These are phyloP conservation scores for Babesia bigemina DNA, from an alignment of 169 alveolate genomes.

Conservation along the genomic window DNA sequence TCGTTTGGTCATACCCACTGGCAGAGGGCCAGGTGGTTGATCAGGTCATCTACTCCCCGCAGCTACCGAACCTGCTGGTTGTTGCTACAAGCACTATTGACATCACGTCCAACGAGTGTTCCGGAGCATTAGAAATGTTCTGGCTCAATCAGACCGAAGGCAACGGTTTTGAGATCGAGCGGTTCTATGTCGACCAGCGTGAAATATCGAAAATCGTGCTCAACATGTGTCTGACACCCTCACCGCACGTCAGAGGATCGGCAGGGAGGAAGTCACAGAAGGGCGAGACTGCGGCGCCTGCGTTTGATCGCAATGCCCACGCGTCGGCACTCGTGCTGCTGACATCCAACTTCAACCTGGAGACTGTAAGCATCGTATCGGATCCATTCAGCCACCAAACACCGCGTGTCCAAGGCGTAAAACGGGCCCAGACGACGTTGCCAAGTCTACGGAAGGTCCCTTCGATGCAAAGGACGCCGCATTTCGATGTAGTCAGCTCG, in stretches of 20 bases:
- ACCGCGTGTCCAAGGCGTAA: constrained; percentile 4
- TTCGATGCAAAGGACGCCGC: neutral
- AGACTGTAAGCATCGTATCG: constrained; percentile 20
- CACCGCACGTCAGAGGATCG: neutral
- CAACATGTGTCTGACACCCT: constrained; percentile 45
- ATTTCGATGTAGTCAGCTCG: neutral
- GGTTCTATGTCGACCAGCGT: constrained; percentile 11
- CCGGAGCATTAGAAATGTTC: constrained; percentile 40
- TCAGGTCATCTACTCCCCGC: constrained; percentile 11
- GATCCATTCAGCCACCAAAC: neutral
- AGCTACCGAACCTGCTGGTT: constrained; percentile 27
- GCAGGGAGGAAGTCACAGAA: neutral
- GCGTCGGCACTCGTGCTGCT: constrained; percentile 34
- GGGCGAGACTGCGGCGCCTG: constrained; percentile 3
- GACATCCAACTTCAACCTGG: constrained; percentile 47
- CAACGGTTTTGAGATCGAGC: neutral
- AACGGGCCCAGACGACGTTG: neutral
- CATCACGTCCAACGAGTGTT: constrained; percentile 2
- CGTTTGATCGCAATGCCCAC: neutral
- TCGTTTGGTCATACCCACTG: constrained; percentile 30
- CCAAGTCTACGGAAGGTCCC: neutral
- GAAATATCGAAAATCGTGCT: constrained; percentile 25
- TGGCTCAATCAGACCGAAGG: constrained; percentile 1
- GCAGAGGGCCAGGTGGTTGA: constrained; percentile 32
- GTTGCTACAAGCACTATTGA: constrained; percentile 30